Conservation (phyloP, 257 asterid species). For the Leptodermis oblonga region DNA sequence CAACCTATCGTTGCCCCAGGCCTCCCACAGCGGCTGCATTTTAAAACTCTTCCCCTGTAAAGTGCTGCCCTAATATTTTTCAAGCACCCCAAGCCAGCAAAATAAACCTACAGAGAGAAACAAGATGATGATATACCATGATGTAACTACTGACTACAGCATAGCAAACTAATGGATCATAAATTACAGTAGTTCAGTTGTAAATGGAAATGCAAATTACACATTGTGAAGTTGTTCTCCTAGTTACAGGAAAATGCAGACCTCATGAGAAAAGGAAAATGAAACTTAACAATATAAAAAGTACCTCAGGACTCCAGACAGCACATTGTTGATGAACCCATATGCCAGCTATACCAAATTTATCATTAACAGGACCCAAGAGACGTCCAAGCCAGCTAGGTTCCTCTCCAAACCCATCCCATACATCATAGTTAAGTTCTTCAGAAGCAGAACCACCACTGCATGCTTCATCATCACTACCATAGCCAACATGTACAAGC, state of each 20-base stretch:
- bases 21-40: conserved; percentile 94
- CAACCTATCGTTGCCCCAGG: conserved; percentile 99
- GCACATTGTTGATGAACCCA: conserved; percentile 99
- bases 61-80: conserved; percentile 98
- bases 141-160: not conserved
- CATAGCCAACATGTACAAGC: conserved; percentile 53
- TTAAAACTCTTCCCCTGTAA: conserved; percentile 86
- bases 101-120: conserved; percentile 66
- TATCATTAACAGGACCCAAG: conserved; percentile 92
- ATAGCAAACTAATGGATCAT: conserved; percentile 10
- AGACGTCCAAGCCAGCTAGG: conserved; percentile 96
- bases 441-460: conserved; percentile 89
- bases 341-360: conserved; percentile 92
- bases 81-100: conserved; percentile 98
- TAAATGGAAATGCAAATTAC: not conserved
- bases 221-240: not conserved
- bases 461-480: conserved; percentile 74
- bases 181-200: conserved; percentile 10
- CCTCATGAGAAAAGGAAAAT: conserved; percentile 1
- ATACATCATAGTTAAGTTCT: conserved; percentile 80
- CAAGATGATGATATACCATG: conserved; percentile 1
- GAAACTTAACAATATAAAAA: conserved; percentile 4
- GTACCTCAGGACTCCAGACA: conserved; percentile 99
- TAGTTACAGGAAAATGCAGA: not conserved
- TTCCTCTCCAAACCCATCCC: conserved; percentile 98